phyloP scores from a whole-genome alignment of 2,329 filamentous ascomycete genomes.

The Aspergillus sp. region DNA sequence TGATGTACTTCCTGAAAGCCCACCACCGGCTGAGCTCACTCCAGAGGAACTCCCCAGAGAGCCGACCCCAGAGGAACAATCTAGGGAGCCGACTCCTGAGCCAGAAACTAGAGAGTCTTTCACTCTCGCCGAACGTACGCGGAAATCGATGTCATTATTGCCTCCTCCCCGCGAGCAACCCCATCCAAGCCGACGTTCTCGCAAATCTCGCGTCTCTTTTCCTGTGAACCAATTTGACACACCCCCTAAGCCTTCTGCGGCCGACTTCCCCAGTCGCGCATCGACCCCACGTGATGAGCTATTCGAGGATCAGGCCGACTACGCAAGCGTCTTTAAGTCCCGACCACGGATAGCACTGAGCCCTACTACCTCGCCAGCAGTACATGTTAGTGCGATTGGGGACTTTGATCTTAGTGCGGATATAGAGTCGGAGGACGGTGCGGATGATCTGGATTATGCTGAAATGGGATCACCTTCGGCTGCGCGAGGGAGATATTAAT shows the following conservation, averaged over 20 bases:
- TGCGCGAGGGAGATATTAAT: conserved; percentile 13
- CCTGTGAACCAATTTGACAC: conserved; percentile 60
- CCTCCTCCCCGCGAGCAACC: conserved; percentile 35
- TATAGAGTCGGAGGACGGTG: conserved; percentile 11
- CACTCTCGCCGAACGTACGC: conserved; percentile 73
- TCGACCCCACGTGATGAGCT: conserved; percentile 66
- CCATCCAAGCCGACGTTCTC: conserved; percentile 19
- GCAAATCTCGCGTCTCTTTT: conserved; percentile 38
- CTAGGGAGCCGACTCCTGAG: neutral
- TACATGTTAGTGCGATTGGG: conserved; percentile 34
- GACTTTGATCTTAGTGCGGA: conserved; percentile 24
- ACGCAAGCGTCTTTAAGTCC: conserved; percentile 81
- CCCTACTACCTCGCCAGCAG: conserved; percentile 53
- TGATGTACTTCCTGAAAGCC: neutral
- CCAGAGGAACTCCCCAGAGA: neutral
- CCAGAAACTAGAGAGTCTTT: conserved; percentile 14
- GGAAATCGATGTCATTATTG: conserved; percentile 72
- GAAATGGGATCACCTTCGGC: conserved; percentile 24
- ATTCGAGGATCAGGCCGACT: conserved; percentile 69
- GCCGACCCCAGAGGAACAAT: neutral
- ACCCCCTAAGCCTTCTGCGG: conserved; percentile 36
- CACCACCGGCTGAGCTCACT: neutral
- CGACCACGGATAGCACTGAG: conserved; percentile 77
- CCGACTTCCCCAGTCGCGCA: conserved; percentile 26
- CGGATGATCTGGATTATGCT: conserved; percentile 21